Percentiles rank a stretch among this genome's conserved stretches.
These are phyloP conservation scores for Diplodia seriata DNA, from an alignment of 2,329 filamentous ascomycete genomes.

Conservation along the genomic window DNA sequence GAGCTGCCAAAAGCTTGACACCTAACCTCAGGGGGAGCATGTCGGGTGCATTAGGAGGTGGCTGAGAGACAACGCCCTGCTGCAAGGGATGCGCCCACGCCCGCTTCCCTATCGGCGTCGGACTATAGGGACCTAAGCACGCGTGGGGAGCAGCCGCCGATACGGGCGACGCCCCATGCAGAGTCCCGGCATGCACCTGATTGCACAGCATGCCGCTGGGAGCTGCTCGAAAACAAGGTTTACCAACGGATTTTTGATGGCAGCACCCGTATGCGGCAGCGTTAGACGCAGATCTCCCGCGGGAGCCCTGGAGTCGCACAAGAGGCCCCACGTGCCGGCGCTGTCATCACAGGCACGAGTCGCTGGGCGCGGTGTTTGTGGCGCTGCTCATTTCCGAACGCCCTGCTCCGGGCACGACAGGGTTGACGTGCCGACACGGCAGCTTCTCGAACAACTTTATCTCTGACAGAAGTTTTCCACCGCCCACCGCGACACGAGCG, in stretches of 20 bases:
- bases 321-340: slow-evolving; percentile 31
- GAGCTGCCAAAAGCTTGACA: slow-evolving; percentile 12
- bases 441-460: slow-evolving; percentile 30
- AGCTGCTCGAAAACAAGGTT: slow-evolving; percentile 6
- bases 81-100: slow-evolving; percentile 13
- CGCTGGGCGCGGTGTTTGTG: slow-evolving; percentile 10
- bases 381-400: slow-evolving; percentile 28
- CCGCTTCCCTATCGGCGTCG: not conserved
- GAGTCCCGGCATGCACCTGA: not conserved
- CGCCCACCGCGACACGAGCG: slow-evolving; percentile 12
- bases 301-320: slow-evolving; percentile 26
- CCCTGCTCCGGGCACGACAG: slow-evolving; percentile 19
- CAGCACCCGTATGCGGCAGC: slow-evolving; percentile 30
- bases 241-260: slow-evolving; percentile 6
- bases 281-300: slow-evolving; percentile 33
- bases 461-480: slow-evolving; percentile 25
- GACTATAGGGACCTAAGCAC: slow-evolving; percentile 1
- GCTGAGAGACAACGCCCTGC: slow-evolving; percentile 18
- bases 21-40: slow-evolving; percentile 17
- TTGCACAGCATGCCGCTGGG: not conserved
- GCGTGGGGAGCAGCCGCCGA: not conserved
- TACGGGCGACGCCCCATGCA: not conserved
- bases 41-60: slow-evolving; percentile 31
- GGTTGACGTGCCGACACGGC: slow-evolving; percentile 12
- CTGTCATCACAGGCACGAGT: slow-evolving; percentile 30